Evolutionary conservation across 352 stramenopile genomes (phyloP), one percentile per base, ranked within the genome.

Genomic region (Elongisporangium anandrum): DNA sequence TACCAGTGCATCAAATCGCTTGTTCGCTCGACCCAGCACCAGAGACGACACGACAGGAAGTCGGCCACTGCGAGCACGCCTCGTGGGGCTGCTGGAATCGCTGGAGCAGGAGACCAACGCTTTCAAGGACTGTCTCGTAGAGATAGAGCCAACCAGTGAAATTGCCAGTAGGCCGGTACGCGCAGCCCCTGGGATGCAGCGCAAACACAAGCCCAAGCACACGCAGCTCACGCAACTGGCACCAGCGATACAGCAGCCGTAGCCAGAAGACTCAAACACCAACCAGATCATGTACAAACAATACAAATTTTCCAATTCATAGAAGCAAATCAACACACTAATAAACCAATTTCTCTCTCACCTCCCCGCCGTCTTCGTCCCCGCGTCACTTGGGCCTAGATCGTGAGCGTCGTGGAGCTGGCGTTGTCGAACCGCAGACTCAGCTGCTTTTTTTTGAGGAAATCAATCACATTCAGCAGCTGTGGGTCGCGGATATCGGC

Each of bases 371-470:
- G 26, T 45, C 34, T 2, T 17, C 34, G 5, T 45, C 34, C 10
- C 12, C 7, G 8, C 26, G 26, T 12, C 26, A 9, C 26, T 38
- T 45, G 9, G 34, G 38, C 41, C 78, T 85, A 95, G 66, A 95
- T 92, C 34, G 85, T 91, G 55, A 95, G 77, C 26, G 83, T 81
- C 39, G 83, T 85, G 50, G 85, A 92, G 64, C 83, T 92, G 54
- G 83, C 85, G 55, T 90, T 92, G 75, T 93, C 85, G 53, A 95
- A 91, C 45, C 85, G 85, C 45, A 95, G 74, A 52, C 78, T 92
- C 38, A 95, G 73, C 68, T 93, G 85, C 65, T 95, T 93, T 72
- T 95, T 95, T 70, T 95, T 95, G 10, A 95, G 68, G 60, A 90
- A 90, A 45, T 93, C 81, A 39, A 95, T 85, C 48, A 95, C 83